phyloP scores from a whole-genome alignment of 2,329 filamentous ascomycete genomes.

The Tricladium varicosporioides region DNA sequence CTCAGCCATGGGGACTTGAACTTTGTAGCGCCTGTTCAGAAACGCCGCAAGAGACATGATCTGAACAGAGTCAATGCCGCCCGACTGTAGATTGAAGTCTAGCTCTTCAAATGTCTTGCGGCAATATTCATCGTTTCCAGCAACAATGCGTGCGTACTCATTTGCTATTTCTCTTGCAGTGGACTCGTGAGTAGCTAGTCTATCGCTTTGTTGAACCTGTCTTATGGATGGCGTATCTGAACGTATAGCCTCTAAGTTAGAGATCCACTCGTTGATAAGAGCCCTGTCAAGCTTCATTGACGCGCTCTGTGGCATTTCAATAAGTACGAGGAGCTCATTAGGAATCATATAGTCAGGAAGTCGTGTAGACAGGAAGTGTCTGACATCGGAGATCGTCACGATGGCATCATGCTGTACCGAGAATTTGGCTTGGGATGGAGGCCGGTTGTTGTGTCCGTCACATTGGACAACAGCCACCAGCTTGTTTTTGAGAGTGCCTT shows the following conservation, averaged over 20 bases:
- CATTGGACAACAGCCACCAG: background rate
- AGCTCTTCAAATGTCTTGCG: background rate
- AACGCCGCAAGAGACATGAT: background rate
- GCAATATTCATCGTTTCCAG: background rate
- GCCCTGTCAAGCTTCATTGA: conserved; percentile 35
- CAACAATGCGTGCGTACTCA: background rate
- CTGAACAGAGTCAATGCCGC: conserved; percentile 5
- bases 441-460: background rate
- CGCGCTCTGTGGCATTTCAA: conserved; percentile 26
- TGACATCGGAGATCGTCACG: background rate
- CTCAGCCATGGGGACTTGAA: background rate
- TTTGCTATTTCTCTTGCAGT: background rate
- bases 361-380: conserved; percentile 27
- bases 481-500: background rate
- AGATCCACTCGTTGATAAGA: background rate
- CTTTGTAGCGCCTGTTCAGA: background rate
- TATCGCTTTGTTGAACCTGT: background rate
- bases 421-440: background rate
- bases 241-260: too few relatives aligned
- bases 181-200: background rate
- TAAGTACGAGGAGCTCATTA: conserved; percentile 27
- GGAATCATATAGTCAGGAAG: conserved; percentile 35
- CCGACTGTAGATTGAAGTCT: background rate
- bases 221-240: background rate
- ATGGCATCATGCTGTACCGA: background rate